Evolutionary conservation across 1,139 yeast species (phyloP), one percentile per base, ranked within the genome.

Genomic region (Pneumocystis carinii): DNA sequence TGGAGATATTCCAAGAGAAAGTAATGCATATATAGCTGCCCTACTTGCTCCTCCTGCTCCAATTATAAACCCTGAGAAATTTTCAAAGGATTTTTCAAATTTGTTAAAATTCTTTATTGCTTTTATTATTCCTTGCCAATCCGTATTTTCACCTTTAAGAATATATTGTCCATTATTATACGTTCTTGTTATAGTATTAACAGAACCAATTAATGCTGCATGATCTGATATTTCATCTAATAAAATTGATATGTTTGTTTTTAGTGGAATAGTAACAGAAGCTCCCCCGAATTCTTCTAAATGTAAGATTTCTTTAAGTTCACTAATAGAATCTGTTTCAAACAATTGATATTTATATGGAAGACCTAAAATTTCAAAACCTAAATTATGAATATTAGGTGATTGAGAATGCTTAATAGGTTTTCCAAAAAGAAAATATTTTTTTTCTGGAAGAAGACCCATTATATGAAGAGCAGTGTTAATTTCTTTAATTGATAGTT

Each of bases 31-130:
- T 32, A 88, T 83, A 1, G 97, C 98, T 57, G 98, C 97, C 71
- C 97, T 82, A 0, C 96, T 85, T 48, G 99, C 90, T 61, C 99
- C 99, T 59, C 99, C 99, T 37, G 96, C 96, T 61, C 99, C 99
- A 68, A 92, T 78, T 62, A 92, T 86, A 66, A 92, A 77, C 58
- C 90, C 94, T 64, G 79, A 77, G 24, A 78, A 74, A 6, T 72
- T 68, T 17, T 72, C 66, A 61, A 72, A 69, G 19, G 71, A 72
- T 24, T 62, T 61, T 48, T 48, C 55, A 24, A 12, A 24, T 14
- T 48, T 24, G 12, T 4, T 48, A 64, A 75, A 68, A 59, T 76
- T 75, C 58, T 76, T 72, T 69, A 89, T 83, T 0, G 96, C 82
- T 67, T 85, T 81, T 61, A 78, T 79, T 69, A 94, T 87, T 29